A percentile compares a stretch with the other conserved stretches of the same genome.
These are phyloP conservation scores for Vararia minispora DNA, from an alignment of 768 basidiomycete genomes.

Conservation along the genomic window DNA sequence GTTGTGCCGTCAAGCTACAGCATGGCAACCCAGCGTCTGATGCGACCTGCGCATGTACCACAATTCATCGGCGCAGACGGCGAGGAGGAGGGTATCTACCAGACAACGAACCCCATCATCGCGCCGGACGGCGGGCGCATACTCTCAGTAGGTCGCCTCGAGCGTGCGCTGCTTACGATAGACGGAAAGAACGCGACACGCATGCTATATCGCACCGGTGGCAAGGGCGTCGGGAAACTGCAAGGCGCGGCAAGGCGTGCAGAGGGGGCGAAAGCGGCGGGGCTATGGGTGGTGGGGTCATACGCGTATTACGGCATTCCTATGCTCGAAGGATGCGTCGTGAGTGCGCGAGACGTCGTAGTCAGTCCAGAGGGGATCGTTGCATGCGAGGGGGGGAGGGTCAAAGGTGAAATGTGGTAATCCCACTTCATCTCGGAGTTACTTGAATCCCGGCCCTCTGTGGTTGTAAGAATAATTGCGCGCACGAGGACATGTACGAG, in stretches of 20 bases:
- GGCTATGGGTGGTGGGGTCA: slow-evolving; percentile 63
- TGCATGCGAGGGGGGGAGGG: slow-evolving; percentile 13
- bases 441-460: no score
- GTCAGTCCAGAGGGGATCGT: slow-evolving; percentile 19
- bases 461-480: background rate
- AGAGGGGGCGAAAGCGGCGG: slow-evolving; percentile 25
- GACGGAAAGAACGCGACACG: slow-evolving; percentile 40
- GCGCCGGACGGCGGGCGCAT: slow-evolving; percentile 35
- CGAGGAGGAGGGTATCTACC: slow-evolving; percentile 42
- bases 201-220: slow-evolving; percentile 20
- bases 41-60: slow-evolving; percentile 25
- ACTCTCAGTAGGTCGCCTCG: slow-evolving; percentile 46
- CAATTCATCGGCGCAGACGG: slow-evolving; percentile 21
- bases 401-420: slow-evolving; percentile 9
- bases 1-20: slow-evolving; percentile 40
- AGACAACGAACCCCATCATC: slow-evolving; percentile 67
- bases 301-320: slow-evolving; percentile 68
- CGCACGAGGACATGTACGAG: slow-evolving; percentile 8
- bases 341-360: slow-evolving; percentile 50
- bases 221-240: slow-evolving; percentile 30
- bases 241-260: slow-evolving; percentile 35
- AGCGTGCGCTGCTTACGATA: slow-evolving; percentile 48
- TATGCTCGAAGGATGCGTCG: slow-evolving; percentile 70
- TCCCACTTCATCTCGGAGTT: no score
- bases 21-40: slow-evolving; percentile 61